Conservation (phyloP, 106 monocot genomes). For the Platanthera zijinensis region DNA sequence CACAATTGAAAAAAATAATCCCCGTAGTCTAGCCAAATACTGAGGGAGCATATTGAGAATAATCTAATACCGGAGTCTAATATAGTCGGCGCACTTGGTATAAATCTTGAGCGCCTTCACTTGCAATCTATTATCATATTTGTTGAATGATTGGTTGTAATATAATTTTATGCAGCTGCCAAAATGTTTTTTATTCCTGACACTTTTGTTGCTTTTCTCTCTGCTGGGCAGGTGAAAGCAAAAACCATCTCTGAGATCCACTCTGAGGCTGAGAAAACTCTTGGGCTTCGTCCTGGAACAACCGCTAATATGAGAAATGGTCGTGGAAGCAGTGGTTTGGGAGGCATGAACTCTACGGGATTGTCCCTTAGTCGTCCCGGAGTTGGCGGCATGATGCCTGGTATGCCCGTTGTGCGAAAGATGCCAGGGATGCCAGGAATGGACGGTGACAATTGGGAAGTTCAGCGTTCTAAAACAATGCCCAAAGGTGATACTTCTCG, state of each 20-base stretch:
- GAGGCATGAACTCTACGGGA: constrained; percentile 19
- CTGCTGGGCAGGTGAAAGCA: constrained; percentile 55
- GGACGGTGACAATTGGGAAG: constrained; percentile 77
- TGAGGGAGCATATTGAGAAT: too few species aligned
- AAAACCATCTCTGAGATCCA: constrained; percentile 96
- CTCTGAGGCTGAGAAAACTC: constrained; percentile 83
- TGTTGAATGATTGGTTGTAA: too few species aligned
- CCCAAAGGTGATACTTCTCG: constrained; percentile 25
- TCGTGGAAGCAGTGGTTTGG: constrained; percentile 27
- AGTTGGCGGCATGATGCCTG: constrained; percentile 78
- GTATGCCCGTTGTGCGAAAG: constrained; percentile 78
- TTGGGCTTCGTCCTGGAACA: constrained; percentile 83
- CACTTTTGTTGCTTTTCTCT: background rate
- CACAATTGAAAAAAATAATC: too few species aligned
- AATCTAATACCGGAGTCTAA: too few species aligned
- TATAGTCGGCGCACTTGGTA: too few species aligned
- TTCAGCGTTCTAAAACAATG: constrained; percentile 54
- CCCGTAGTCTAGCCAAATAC: too few species aligned
- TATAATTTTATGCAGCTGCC: background rate
- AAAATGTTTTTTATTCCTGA: background rate
- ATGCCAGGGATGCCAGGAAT: constrained; percentile 95
- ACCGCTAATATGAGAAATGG: constrained; percentile 63
- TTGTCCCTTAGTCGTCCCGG: constrained; percentile 33
- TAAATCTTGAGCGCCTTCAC: too few species aligned
- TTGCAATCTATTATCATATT: too few species aligned